Percentiles rank a stretch among this genome's conserved stretches.
These are phyloP conservation scores for Bacidia rubella DNA, from an alignment of 495 filamentous ascomycete genomes.

Conservation along the genomic window DNA sequence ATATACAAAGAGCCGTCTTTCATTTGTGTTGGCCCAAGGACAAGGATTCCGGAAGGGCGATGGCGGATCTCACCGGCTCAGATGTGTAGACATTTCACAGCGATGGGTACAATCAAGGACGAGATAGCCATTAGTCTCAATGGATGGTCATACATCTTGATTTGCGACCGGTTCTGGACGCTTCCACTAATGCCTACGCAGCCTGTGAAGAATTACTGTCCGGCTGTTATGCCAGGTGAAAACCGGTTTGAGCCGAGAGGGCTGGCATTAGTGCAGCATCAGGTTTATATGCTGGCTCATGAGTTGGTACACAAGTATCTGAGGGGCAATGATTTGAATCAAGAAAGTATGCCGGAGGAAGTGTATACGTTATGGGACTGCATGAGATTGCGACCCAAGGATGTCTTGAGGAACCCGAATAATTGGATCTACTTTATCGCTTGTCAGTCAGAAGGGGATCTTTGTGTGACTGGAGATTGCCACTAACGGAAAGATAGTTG, in stretches of 20 bases:
- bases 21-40: not conserved
- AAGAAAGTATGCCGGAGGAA: not conserved
- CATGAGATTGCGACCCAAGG: not conserved
- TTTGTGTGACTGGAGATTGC: not conserved
- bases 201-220: not conserved
- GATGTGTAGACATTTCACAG: not conserved
- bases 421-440: not conserved
- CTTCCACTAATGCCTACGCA: not conserved
- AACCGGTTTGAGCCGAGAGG: not conserved
- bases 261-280: not conserved
- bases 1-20: not conserved
- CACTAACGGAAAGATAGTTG: not conserved
- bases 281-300: not conserved
- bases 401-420: not conserved
- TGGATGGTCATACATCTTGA: not conserved
- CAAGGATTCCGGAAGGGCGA: not conserved
- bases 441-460: not conserved
- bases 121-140: not conserved
- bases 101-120: not conserved
- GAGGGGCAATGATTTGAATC: not conserved
- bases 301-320: not conserved
- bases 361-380: not conserved
- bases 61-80: not conserved
- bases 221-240: not conserved
- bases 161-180: not conserved